These are phyloP conservation scores for Dioscorea zingiberensis DNA, from an alignment of 106 monocot species.

Conservation along the genomic window DNA sequence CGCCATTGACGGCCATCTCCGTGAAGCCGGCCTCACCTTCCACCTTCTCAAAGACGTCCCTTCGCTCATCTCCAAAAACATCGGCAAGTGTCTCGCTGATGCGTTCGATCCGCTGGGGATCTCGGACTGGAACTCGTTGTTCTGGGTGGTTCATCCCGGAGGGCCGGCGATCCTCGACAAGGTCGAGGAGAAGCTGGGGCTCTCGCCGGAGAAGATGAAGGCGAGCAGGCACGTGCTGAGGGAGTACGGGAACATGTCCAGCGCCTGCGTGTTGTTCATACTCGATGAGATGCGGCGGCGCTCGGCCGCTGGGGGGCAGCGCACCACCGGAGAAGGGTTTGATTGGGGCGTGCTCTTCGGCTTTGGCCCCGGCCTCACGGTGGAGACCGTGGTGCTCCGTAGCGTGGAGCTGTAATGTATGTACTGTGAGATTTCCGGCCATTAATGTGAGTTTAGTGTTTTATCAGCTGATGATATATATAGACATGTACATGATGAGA, in stretches of 20 bases:
- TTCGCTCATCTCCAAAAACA: too few relatives aligned
- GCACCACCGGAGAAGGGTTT: not conserved
- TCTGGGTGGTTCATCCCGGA: not conserved
- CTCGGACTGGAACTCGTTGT: too few relatives aligned
- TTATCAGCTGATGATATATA: not conserved
- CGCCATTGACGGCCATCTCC: too few relatives aligned
- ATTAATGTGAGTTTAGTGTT: too few relatives aligned
- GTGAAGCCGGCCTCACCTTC: too few relatives aligned
- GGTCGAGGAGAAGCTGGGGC: not conserved
- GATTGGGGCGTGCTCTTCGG: not conserved
- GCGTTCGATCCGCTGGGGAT: too few relatives aligned
- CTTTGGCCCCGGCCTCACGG: not conserved
- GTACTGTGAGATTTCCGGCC: too few relatives aligned
- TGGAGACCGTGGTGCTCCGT: too few relatives aligned
- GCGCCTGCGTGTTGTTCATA: conserved; percentile 5
- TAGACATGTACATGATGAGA: not conserved
- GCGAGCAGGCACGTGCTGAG: not conserved
- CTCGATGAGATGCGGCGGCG: not conserved
- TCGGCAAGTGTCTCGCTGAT: too few relatives aligned
- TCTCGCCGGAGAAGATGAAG: not conserved
- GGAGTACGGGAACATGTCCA: conserved; percentile 5
- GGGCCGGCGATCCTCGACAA: not conserved
- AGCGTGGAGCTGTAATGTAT: too few relatives aligned
- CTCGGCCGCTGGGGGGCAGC: not conserved
- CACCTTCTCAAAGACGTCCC: too few relatives aligned